Evolutionary conservation across 2,329 filamentous ascomycete species (phyloP), one percentile per base, ranked within the genome.

Genomic region (Bretziella fagacearum): DNA sequence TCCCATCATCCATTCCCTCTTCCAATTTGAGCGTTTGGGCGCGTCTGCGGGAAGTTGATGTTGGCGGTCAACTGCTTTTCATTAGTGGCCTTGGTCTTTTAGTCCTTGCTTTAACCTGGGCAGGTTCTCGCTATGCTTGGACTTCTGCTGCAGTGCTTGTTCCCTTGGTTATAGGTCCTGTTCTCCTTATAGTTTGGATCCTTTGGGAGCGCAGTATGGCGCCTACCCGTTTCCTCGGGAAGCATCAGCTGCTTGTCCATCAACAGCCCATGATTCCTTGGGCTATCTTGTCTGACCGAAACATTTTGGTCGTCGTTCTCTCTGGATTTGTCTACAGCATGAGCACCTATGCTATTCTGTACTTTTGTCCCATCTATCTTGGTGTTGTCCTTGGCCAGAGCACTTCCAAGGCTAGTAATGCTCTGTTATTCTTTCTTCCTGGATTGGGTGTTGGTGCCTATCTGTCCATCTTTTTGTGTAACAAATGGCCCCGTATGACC

Each of bases 281-380:
- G 58, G 60, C 65, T 6, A 59, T 82, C 17, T 64, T 82, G 39
- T 59, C 61, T 2, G 66, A 71, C 47, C 66, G 69, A 27, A 76
- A 84, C 52, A 70, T 75, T 1, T 63, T 67, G 0, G 62, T 81
- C n/a, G 58, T 82, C n/a, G 70, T 74, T 51, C 69, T 71, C 49
- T 67, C 79, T 52, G 76, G 77, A 52, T 73, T 78, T 54, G 65
- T 69, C 3, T 70, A 70, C 0, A 78, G 78, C 3, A 69, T 74
- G 54, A 66, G 63, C 45, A 69, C 67, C 64, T 71, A 64, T 52
- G 61, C 65, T 20, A 63, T 68, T 1, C 72, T 81, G 53, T 83
- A 82, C 58, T 83, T 81, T 54, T 73, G 79, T 53, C 74, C 73
- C 13, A 68, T 81, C 15, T 83, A 81, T 58, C 82, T 81, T 57